Evolutionary conservation across 257 asterid genomes (phyloP).

Genomic region (Ligustrum vulgare): DNA sequence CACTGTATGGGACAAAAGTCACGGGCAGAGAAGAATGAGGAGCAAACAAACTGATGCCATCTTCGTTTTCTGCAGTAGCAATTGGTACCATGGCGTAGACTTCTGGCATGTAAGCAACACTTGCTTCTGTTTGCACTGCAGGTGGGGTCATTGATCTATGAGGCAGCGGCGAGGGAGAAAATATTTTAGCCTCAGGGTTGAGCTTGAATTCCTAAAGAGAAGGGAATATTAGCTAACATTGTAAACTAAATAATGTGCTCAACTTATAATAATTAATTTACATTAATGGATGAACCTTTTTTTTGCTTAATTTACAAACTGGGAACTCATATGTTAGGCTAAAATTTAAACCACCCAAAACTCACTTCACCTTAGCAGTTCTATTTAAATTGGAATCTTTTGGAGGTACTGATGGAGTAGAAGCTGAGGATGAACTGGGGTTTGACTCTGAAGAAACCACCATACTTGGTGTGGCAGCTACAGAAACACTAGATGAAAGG

Average conservation of each 20-base stretch:
- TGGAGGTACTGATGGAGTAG: slow-evolving; percentile 38
- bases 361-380: slow-evolving; percentile 48
- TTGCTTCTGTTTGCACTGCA: slow-evolving; percentile 42
- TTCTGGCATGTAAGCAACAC: slow-evolving; percentile 42
- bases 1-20: slow-evolving; percentile 47
- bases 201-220: slow-evolving; percentile 70
- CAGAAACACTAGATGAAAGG: slow-evolving; percentile 34
- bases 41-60: slow-evolving; percentile 39
- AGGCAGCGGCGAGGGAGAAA: slow-evolving; percentile 60
- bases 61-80: slow-evolving; percentile 50
- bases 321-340: background rate
- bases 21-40: slow-evolving; percentile 52
- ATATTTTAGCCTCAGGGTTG: slow-evolving; percentile 82
- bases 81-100: slow-evolving; percentile 39
- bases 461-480: slow-evolving; percentile 32
- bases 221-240: slow-evolving; percentile 16
- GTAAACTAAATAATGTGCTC: slow-evolving; percentile 10
- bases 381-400: slow-evolving; percentile 38
- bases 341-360: slow-evolving; percentile 6
- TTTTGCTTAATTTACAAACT: background rate
- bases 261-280: background rate
- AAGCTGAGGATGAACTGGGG: slow-evolving; percentile 51
- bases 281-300: background rate
- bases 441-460: slow-evolving; percentile 40
- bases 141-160: slow-evolving; percentile 54